A percentile compares a stretch with the other conserved stretches of the same genome.
These are phyloP conservation scores for Didymella sp. DNA, from an alignment of 2,329 filamentous ascomycete genomes.

Conservation along the genomic window DNA sequence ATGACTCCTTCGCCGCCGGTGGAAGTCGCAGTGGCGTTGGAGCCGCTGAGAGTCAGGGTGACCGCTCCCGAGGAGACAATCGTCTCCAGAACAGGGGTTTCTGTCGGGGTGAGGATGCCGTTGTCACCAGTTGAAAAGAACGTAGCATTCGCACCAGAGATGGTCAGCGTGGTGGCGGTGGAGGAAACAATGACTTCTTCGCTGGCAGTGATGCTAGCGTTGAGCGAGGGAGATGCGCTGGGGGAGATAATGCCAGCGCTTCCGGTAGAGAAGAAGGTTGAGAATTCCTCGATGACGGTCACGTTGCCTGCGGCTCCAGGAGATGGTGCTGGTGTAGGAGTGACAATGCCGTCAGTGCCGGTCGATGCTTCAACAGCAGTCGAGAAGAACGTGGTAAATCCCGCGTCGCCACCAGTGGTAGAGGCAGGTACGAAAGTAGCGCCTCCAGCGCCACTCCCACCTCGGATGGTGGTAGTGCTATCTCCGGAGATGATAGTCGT, in stretches of 20 bases:
- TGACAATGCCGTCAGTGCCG: slow-evolving; percentile 23
- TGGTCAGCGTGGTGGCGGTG: slow-evolving; percentile 9
- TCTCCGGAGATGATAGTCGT: slow-evolving; percentile 36
- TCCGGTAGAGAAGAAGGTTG: slow-evolving; percentile 25
- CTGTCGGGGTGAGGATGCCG: slow-evolving; percentile 17
- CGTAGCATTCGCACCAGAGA: slow-evolving; percentile 16
- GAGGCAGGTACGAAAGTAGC: slow-evolving; percentile 37
- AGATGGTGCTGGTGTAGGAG: slow-evolving; percentile 17
- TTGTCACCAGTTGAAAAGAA: slow-evolving; percentile 19
- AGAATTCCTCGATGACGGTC: slow-evolving; percentile 21
- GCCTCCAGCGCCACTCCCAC: slow-evolving; percentile 21
- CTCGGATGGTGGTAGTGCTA: slow-evolving; percentile 25
- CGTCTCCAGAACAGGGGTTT: slow-evolving; percentile 6
- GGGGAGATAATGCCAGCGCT: slow-evolving; percentile 23
- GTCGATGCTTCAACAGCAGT: slow-evolving; percentile 28
- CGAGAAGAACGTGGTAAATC: slow-evolving; percentile 32
- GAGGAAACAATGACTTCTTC: slow-evolving; percentile 7
- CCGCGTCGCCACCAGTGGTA: slow-evolving; percentile 31
- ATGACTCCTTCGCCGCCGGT: slow-evolving; percentile 23
- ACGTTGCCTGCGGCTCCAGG: slow-evolving; percentile 17
- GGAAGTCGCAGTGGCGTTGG: slow-evolving; percentile 16
- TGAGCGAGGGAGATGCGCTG: slow-evolving; percentile 1
- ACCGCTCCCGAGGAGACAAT: slow-evolving; percentile 14
- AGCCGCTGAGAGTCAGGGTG: slow-evolving; percentile 6
- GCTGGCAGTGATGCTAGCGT: slow-evolving; percentile 2